Percentiles rank a stretch among this genome's conserved stretches.
Evolutionary conservation across 345 rosid species (phyloP).

Genomic region (Boechera retrofracta): DNA sequence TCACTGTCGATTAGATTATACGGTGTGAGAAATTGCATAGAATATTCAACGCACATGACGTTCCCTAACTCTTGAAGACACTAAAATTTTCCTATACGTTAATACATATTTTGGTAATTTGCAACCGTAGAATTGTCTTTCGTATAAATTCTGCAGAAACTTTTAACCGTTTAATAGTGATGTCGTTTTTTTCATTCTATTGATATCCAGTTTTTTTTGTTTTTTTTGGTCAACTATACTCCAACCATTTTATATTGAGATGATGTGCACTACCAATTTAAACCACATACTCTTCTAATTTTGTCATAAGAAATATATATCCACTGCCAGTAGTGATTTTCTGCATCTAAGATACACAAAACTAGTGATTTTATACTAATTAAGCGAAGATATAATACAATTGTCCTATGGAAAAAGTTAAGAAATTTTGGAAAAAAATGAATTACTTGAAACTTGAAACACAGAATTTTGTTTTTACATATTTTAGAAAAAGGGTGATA

Average conservation of each 20-base stretch:
- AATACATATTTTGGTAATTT: not conserved
- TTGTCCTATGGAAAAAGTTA: not conserved
- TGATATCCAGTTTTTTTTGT: not conserved
- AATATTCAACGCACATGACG: conserved; percentile 40
- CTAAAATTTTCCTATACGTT: not conserved
- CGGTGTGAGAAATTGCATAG: conserved; percentile 20
- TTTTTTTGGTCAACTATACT: not conserved
- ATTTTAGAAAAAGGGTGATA: not conserved
- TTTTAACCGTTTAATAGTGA: conserved; percentile 5
- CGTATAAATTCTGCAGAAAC: not conserved
- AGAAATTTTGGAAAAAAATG: not conserved
- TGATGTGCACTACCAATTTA: not conserved
- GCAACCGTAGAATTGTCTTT: not conserved
- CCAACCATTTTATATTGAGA: not conserved
- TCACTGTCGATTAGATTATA: conserved; percentile 30
- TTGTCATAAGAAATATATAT: not conserved
- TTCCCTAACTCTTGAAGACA: not conserved
- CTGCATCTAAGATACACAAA: not conserved
- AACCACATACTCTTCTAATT: not conserved
- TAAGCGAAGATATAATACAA: not conserved
- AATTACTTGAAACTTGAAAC: not conserved
- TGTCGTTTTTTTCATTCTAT: conserved; percentile 9
- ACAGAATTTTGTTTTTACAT: conserved; percentile 7
- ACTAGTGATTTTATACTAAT: not conserved
- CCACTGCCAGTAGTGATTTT: conserved; percentile 14